These are phyloP conservation scores for Ramularia endophylla DNA, from an alignment of 2,329 filamentous ascomycete genomes.

Conservation along the genomic window DNA sequence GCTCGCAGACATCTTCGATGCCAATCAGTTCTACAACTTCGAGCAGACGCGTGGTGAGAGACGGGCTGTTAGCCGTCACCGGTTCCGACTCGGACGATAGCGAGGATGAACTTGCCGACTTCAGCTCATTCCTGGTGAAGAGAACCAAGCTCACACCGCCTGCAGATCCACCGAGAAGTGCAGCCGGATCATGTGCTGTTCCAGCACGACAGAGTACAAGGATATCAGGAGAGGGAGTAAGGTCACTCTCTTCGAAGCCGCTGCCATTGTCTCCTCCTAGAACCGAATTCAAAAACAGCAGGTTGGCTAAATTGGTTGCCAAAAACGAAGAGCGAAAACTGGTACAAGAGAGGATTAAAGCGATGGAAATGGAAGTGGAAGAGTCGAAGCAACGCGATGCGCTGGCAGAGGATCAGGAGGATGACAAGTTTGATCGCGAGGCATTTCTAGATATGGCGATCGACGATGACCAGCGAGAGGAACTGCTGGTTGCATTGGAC, in stretches of 20 bases:
- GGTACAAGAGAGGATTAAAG: constrained; percentile 22
- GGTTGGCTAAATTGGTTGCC: constrained; percentile 22
- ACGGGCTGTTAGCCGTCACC: constrained; percentile 49
- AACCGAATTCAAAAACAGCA: constrained; percentile 24
- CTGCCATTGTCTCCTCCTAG: constrained; percentile 14
- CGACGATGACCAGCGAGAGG: constrained; percentile 38
- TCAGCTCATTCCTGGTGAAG: constrained; percentile 26
- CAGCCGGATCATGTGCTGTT: neutral
- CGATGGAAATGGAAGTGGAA: constrained; percentile 17
- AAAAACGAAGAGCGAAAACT: constrained; percentile 21
- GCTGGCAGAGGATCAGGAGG: constrained; percentile 7
- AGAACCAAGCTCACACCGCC: constrained; percentile 23
- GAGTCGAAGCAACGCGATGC: constrained; percentile 14
- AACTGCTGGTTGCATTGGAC: constrained; percentile 51
- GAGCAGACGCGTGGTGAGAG: constrained; percentile 47
- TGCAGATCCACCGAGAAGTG: constrained; percentile 2
- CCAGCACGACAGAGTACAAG: constrained; percentile 5
- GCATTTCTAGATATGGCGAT: constrained; percentile 38
- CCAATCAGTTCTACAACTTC: constrained; percentile 24
- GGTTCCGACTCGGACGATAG: constrained; percentile 30
- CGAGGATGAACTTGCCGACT: constrained; percentile 27
- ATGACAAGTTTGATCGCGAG: constrained; percentile 10
- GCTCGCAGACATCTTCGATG: constrained; percentile 17
- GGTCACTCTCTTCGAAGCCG: constrained; percentile 7
- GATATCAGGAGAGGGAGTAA: constrained; percentile 5